Conservation (phyloP, 164 flowering plant species). For the grape (Vitis vinifera) region DNA sequence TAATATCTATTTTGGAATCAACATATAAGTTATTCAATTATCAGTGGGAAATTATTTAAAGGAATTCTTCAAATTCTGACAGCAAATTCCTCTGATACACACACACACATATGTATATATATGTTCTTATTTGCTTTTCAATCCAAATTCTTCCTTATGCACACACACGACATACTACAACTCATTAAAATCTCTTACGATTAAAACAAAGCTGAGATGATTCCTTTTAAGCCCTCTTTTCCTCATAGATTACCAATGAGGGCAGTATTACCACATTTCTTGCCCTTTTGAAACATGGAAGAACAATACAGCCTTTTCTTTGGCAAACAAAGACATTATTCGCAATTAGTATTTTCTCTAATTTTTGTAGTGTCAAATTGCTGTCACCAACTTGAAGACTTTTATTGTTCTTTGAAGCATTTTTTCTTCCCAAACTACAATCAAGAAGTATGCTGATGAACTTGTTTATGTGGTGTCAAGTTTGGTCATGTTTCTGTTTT, state of each 20-base stretch:
- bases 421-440: not conserved
- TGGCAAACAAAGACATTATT: not conserved
- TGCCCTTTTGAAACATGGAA: not conserved
- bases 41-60: too few relatives aligned
- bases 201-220: not conserved
- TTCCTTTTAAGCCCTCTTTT: not conserved
- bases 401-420: constrained; percentile 1
- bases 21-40: too few relatives aligned
- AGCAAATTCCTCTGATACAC: not conserved
- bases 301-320: not conserved
- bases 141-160: not conserved
- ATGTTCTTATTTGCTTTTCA: not conserved
- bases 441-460: not conserved
- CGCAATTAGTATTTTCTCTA: not conserved
- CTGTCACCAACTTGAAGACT: not conserved
- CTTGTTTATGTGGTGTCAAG: not conserved
- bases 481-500: not conserved
- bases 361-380: not conserved
- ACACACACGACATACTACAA: too few relatives aligned
- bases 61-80: too few relatives aligned
- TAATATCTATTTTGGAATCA: too few relatives aligned
- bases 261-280: not conserved
- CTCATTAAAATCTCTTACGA: too few relatives aligned
- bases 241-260: not conserved
- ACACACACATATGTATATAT: not conserved